Evolutionary conservation across 129 eudicot species (phyloP), one percentile per base, ranked within the genome.

Genomic region (Deinandra increscens): DNA sequence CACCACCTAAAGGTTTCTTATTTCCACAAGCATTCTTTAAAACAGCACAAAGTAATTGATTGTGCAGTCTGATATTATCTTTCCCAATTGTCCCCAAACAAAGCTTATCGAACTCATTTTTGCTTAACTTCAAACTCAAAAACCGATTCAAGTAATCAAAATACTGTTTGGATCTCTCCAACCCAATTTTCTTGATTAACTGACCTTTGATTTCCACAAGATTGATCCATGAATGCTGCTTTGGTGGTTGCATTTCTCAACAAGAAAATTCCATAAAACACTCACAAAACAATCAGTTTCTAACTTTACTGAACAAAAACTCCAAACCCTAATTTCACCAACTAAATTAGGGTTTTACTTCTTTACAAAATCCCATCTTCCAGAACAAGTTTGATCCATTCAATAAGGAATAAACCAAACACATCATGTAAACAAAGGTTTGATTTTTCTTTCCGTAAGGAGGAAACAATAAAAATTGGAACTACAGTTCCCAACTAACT

Each of bases 171-270:
- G 88, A 87, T 81, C 93, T 76, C 78, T 87, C 99, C 7, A 84
- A 77, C 60, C 99, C 99, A 23, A 94, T 77, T 73, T 82, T 89
- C 80, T 84, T 83, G 43, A 80, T 68, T 48, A 90, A 66, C 82
- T 83, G 87, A 75, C 81, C 87, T 83, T 85, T 94, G 72, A 90
- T 34, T 69, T 87, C 97, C 51, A 81, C 78, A 67, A 81, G 86
- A 76, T 90, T 86, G 82, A 87, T 84, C 81, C 94, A 79, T 59
- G 87, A 76, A 78, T 75, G 90, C 77, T 85, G 89, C 70, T 79
- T 88, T 38, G 90, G 87, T 19, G 99, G 93, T 70, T 87, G 97
- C 99, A 94, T 94, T 76, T 82, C 81, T 89, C 93, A 79, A 78
- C 73, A 72, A 78, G 46, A 66, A 75, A 82, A 34, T 39, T 80